Evolutionary conservation across 768 basidiomycete genomes (phyloP).

Genomic region (Trametes gibbosa): DNA sequence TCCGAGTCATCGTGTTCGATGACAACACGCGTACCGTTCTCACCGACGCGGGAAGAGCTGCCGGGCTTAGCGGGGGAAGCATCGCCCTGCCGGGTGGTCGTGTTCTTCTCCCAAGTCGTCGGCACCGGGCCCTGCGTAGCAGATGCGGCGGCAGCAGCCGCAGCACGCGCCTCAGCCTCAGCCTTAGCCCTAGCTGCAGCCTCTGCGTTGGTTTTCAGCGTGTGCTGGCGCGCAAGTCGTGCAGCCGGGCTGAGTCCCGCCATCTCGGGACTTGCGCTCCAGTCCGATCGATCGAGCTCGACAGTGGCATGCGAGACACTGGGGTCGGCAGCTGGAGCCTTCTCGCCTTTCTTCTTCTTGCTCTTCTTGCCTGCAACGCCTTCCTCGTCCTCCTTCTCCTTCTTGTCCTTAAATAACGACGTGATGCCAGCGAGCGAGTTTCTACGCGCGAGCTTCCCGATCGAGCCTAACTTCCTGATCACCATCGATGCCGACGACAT

Average conservation of each 20-base stretch:
- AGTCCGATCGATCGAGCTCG: conserved; percentile 77
- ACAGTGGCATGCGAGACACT: conserved; percentile 80
- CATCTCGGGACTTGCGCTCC: conserved; percentile 55
- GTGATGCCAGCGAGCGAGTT: conserved; percentile 92
- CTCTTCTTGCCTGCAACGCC: conserved; percentile 48
- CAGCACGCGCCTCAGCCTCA: conserved; percentile 51
- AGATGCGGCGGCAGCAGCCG: conserved; percentile 35
- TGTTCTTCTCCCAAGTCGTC: conserved; percentile 82
- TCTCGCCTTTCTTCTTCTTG: conserved; percentile 52
- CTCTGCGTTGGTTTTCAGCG: conserved; percentile 82
- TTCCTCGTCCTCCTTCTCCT: conserved; percentile 42
- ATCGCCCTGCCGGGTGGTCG: conserved; percentile 54
- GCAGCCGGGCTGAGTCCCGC: conserved; percentile 88
- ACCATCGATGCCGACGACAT: conserved; percentile 95
- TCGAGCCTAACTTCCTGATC: conserved; percentile 90
- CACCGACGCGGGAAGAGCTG: conserved; percentile 45
- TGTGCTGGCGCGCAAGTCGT: conserved; percentile 86
- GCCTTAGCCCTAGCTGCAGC: conserved; percentile 66
- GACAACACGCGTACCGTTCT: conserved; percentile 64
- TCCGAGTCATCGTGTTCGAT: conserved; percentile 67
- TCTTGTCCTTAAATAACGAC: conserved; percentile 89
- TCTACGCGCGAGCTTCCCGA: conserved; percentile 84
- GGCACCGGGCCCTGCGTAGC: conserved; percentile 38
- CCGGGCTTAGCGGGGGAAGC: conserved; percentile 40
- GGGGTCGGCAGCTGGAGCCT: conserved; percentile 64